These are phyloP conservation scores for Euclidium syriacum DNA, from an alignment of 345 rosid species.

Conservation along the genomic window DNA sequence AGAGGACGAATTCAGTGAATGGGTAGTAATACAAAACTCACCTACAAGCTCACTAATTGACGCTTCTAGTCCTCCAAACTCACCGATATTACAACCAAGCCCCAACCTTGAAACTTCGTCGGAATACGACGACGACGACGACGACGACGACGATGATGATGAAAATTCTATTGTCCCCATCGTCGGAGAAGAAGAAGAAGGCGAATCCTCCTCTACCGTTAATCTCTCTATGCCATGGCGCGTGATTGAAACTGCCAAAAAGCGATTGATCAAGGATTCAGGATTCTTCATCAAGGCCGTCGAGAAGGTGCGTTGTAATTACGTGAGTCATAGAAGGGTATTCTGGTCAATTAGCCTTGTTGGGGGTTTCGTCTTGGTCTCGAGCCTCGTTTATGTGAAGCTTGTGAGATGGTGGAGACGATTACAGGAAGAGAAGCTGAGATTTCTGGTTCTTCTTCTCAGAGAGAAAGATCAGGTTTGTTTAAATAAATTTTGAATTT, in stretches of 20 bases:
- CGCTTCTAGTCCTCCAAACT: slow-evolving; percentile 15
- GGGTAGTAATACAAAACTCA: slow-evolving; percentile 27
- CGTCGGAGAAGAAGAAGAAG: slow-evolving; percentile 12
- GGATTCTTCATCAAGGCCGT: background rate
- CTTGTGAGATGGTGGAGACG: slow-evolving; percentile 30
- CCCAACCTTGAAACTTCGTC: background rate
- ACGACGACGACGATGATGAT: background rate
- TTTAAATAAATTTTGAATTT: background rate
- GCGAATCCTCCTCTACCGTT: background rate
- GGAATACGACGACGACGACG: background rate
- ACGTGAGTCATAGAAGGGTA: slow-evolving; percentile 5
- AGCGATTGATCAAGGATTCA: slow-evolving; percentile 5
- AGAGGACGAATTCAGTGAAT: slow-evolving; percentile 27
- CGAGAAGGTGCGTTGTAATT: background rate
- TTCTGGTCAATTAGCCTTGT: slow-evolving; percentile 18
- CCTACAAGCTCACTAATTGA: background rate
- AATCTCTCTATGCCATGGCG: slow-evolving; percentile 15
- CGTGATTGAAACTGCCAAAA: slow-evolving; percentile 7
- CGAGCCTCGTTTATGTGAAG: slow-evolving; percentile 18
- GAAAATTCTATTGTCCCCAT: background rate
- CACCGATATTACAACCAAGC: slow-evolving; percentile 9
- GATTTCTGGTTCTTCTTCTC: slow-evolving; percentile 7
- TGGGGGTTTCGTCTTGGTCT: slow-evolving; percentile 13
- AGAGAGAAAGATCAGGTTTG: slow-evolving; percentile 35
- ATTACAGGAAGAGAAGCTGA: slow-evolving; percentile 26